Evolutionary conservation across 805 yeast species (phyloP), one percentile per base, ranked within the genome.

Genomic region (Suhomyces vadensis): DNA sequence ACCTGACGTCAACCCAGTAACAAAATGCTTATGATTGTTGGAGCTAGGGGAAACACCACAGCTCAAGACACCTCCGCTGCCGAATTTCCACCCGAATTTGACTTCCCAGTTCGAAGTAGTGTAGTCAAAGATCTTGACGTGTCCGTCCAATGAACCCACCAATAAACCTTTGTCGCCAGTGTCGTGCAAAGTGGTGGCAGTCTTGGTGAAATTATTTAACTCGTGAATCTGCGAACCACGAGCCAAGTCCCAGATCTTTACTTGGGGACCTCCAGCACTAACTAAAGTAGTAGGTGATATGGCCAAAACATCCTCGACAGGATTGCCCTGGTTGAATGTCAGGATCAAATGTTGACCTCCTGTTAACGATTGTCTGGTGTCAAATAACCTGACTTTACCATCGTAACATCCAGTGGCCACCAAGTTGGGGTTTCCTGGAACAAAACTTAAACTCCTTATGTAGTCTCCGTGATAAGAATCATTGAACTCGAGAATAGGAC

Each of bases 111-210:
- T 77, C 31, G 78, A 59, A 17, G 84, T 77, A 21, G 78, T 67
- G 29, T 87, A 79, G 64, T 91, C 97, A 62, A 92, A 88, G 36
- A 91, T 91, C 65, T 94, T 94, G 47, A 94, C 96, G 65, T 94
- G 99, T 16, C 99, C 99, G 67, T 94, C 99, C 46, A 94, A 73
- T 0, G 97, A 90, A 13, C 98, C 97, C 2, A 96, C 97, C 23
- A 94, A 69, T 36, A 94, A 71, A n/a, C 94, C 92, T 40, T 81
- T 71, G 50, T 81, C 87, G 23, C 84, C 85, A 7, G 92, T 84
- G 53, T 78, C 69, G 41, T 86, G 82, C 50, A 91, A 71, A 48
- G 91, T 83, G 11, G 97, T 91, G 31, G 92, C 97, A 1, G 97
- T 87, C 66, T 94, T 92, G 54, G 91, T 91, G 72, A 94, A 94